phyloP scores from a whole-genome alignment of 2,329 filamentous ascomycete species.

The Conoideocrella luteorostrata region DNA sequence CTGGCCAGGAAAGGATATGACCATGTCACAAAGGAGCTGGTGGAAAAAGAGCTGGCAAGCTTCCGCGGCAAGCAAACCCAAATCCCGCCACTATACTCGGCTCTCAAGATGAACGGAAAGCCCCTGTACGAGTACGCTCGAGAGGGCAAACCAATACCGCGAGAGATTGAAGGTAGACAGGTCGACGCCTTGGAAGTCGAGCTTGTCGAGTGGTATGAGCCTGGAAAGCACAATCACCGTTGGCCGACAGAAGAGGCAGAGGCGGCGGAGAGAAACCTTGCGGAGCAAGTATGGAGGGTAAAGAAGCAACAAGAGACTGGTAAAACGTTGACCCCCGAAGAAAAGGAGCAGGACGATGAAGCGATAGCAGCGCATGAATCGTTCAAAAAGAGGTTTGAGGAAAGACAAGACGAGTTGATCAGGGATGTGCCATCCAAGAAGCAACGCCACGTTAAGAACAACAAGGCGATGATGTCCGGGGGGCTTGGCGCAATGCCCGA shows the following conservation, averaged over 20 bases:
- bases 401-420: conserved; percentile 51
- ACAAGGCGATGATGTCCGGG: conserved; percentile 48
- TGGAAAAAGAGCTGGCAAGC: conserved; percentile 66
- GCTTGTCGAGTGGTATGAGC: conserved; percentile 77
- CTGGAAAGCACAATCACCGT: conserved; percentile 69
- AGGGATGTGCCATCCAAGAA: conserved; percentile 39
- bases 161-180: conserved; percentile 73
- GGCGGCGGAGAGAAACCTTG: conserved; percentile 66
- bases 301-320: conserved; percentile 49
- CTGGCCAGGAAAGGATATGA: conserved; percentile 68
- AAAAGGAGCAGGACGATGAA: conserved; percentile 48
- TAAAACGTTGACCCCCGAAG: conserved; percentile 45
- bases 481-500: conserved; percentile 47
- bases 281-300: conserved; percentile 62
- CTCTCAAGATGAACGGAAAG: conserved; percentile 88
- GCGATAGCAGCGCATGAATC: conserved; percentile 50
- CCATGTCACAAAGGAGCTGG: conserved; percentile 71
- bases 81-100: conserved; percentile 86
- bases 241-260: conserved; percentile 78
- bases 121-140: conserved; percentile 93
- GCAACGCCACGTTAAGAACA: conserved; percentile 22
- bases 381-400: conserved; percentile 53
- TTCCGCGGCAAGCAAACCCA: conserved; percentile 85
- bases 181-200: conserved; percentile 75
- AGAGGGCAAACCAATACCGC: conserved; percentile 77